Evolutionary conservation across 345 rosid genomes (phyloP).

Genomic region (Dipteronia dyeriana): DNA sequence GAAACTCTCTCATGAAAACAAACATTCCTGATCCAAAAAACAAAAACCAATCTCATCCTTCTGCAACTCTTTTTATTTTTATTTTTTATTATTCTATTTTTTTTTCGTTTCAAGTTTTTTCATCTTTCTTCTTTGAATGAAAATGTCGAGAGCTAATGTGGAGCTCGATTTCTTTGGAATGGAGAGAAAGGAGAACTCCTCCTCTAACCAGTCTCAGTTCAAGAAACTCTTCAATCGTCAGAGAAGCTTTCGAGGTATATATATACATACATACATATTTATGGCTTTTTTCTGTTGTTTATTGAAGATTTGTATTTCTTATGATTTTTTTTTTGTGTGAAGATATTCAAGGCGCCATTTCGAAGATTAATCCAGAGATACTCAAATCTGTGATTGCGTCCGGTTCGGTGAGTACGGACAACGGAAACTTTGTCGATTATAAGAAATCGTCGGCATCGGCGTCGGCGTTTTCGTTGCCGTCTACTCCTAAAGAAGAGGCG

Average conservation of each 20-base stretch:
- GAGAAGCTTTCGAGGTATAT: constrained; percentile 71
- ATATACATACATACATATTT: not conserved
- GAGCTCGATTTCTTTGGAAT: constrained; percentile 78
- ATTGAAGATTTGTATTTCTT: not conserved
- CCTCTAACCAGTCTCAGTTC: constrained; percentile 49
- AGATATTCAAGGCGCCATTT: constrained; percentile 82
- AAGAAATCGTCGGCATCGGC: constrained; percentile 3
- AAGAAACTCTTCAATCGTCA: constrained; percentile 56
- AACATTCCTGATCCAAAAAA: not conserved
- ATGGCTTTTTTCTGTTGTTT: not conserved
- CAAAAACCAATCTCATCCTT: too few relatives aligned
- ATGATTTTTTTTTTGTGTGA: not conserved
- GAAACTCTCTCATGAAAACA: not conserved
- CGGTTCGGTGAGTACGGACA: constrained; percentile 21
- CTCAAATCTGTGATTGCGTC: constrained; percentile 71
- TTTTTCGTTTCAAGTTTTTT: too few relatives aligned
- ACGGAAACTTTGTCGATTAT: constrained; percentile 3
- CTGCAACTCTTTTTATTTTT: too few relatives aligned
- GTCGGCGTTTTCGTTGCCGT: constrained; percentile 40
- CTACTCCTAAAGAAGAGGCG: constrained; percentile 49
- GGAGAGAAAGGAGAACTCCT: constrained; percentile 42
- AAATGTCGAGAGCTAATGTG: constrained; percentile 51
- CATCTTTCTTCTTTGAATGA: not conserved
- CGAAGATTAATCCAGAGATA: constrained; percentile 78
- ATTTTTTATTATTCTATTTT: not conserved